Percentiles rank a stretch among this genome's conserved stretches.
Conservation (phyloP, 768 basidiomycete species). For the Amanita phalloides region DNA sequence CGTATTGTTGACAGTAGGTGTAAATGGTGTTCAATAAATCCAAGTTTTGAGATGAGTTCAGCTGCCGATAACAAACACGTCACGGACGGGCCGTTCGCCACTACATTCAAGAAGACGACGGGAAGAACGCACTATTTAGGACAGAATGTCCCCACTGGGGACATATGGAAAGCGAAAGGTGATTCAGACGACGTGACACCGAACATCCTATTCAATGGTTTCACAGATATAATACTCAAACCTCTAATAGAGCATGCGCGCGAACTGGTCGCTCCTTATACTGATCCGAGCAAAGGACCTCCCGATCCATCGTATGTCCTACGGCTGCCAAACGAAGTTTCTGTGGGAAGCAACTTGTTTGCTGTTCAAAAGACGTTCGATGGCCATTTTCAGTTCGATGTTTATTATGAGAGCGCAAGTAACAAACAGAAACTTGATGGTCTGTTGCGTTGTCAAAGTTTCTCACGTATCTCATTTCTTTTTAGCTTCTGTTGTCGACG, state of each 20-base stretch:
- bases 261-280: constrained; percentile 43
- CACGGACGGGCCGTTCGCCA: constrained; percentile 42
- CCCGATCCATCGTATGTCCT: constrained; percentile 81
- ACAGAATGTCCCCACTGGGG: constrained; percentile 44
- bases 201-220: neutral
- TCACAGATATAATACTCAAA: constrained; percentile 51
- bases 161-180: constrained; percentile 86
- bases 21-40: neutral
- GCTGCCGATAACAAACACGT: constrained; percentile 54
- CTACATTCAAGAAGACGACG: constrained; percentile 46
- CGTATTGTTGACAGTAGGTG: constrained; percentile 64
- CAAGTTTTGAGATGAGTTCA: constrained; percentile 4
- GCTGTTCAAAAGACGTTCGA: constrained; percentile 83
- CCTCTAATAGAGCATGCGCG: constrained; percentile 49
- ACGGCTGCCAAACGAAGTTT: constrained; percentile 64
- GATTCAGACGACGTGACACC: neutral
- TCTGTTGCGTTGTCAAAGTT: constrained; percentile 22
- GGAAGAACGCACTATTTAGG: constrained; percentile 69
- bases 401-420: constrained; percentile 76
- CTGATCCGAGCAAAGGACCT: constrained; percentile 27
- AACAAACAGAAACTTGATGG: constrained; percentile 53
- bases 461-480: constrained; percentile 1
- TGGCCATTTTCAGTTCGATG: constrained; percentile 81
- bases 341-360: constrained; percentile 67
- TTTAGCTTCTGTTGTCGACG: constrained; percentile 52